Evolutionary conservation across 352 stramenopile species (phyloP), one percentile per base, ranked within the genome.

Genomic region (Pythium volutum): DNA sequence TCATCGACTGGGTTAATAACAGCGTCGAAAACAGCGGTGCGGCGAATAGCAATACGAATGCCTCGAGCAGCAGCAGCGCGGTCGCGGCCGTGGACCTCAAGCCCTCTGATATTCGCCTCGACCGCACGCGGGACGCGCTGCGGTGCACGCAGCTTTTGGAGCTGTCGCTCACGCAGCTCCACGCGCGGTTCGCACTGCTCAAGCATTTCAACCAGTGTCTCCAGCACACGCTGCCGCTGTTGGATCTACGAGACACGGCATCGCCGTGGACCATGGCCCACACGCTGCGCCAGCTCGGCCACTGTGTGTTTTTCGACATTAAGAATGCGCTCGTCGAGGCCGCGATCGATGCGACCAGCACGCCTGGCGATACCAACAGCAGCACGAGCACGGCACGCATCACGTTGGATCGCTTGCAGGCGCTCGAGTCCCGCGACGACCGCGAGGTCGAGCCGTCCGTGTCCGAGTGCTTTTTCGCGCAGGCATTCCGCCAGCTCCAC

Each of bases 381-480:
- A 83, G 67, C 47, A 76, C 75, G n/a, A 89, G 77, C 60, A 89
- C 79, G 22, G 87, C 87, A 8, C 77, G 84, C 12, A 96, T 96
- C 61, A 94, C 83, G 14, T 69, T 96, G 18, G 87, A 96, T 63
- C 81, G 87, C 3, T 70, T 96, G 29, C 84, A 93, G 58, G 87
- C 87, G 15, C 76, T 96, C 22, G 84, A 96, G 59, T 96, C 87
- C n/a, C 73, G 84, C 4, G 87, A 96, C 55, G 87, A 96, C 45
- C 80, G 87, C 9, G 84, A 95, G 59, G 79, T 94, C 0, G 87
- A 96, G 46, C 87, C 87, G 12, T 95, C 84, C 0, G 79, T 93
- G 14, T 96, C 87, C 2, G 79, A 97, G 56, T 98, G 91, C 62
- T 96, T 97, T 54, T 98, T 98, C 50, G 91, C 88, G 0, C 94